These are phyloP conservation scores for Scopulariopsis brevicaulis DNA, from an alignment of 2,329 filamentous ascomycete genomes.

Conservation along the genomic window DNA sequence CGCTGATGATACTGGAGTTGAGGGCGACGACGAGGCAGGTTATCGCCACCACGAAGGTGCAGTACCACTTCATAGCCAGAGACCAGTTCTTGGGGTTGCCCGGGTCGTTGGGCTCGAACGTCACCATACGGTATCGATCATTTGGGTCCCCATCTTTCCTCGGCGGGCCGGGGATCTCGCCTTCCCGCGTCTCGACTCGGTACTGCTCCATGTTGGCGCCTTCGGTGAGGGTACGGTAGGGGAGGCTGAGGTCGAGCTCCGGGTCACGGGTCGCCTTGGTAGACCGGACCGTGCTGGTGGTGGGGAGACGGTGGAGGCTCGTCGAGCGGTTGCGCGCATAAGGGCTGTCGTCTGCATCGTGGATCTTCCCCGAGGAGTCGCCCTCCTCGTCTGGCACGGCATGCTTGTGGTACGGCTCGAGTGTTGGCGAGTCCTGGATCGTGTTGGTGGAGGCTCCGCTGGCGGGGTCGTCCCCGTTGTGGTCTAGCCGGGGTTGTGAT, in stretches of 20 bases:
- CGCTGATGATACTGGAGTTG: slow-evolving; percentile 64
- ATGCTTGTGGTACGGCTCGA: background rate
- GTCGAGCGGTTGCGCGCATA: background rate
- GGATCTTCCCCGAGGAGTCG: background rate
- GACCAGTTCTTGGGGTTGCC: slow-evolving; percentile 83
- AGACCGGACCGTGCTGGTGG: slow-evolving; percentile 11
- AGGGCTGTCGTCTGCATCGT: background rate
- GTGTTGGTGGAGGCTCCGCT: background rate
- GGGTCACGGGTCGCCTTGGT: slow-evolving; percentile 25
- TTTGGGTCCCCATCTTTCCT: slow-evolving; percentile 9
- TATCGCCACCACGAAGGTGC: slow-evolving; percentile 71
- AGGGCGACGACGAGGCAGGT: slow-evolving; percentile 69
- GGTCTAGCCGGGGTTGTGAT: background rate
- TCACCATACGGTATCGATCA: slow-evolving; percentile 37
- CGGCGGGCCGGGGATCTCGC: slow-evolving; percentile 43
- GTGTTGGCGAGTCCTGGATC: background rate
- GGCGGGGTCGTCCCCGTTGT: background rate
- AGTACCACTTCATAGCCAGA: slow-evolving; percentile 69
- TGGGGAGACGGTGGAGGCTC: background rate
- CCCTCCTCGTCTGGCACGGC: background rate
- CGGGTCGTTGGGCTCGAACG: slow-evolving; percentile 57
- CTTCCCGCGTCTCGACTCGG: slow-evolving; percentile 45
- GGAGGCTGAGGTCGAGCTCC: slow-evolving; percentile 42
- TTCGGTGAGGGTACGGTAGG: slow-evolving; percentile 51
- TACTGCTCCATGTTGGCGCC: slow-evolving; percentile 57